phyloP scores from a whole-genome alignment of 2,329 filamentous ascomycete species.

The Rhytidhysteron rufulum region DNA sequence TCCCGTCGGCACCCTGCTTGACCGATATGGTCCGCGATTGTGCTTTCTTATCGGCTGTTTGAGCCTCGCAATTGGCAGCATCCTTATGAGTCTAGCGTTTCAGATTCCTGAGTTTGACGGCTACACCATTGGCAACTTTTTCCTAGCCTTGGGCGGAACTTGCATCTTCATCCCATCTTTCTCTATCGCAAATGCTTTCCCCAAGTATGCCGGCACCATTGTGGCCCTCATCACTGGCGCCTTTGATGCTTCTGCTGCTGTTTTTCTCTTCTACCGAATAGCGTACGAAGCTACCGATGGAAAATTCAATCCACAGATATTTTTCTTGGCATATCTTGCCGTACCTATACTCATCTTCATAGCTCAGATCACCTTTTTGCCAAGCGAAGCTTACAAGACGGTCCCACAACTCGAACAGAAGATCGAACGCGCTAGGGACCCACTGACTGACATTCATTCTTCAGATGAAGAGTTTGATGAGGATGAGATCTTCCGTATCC shows the following conservation, averaged over 20 bases:
- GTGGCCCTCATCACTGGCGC: slow-evolving; percentile 75
- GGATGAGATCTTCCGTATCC: slow-evolving; percentile 44
- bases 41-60: slow-evolving; percentile 29
- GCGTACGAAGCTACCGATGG: slow-evolving; percentile 59
- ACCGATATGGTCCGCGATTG: slow-evolving; percentile 33
- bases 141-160: slow-evolving; percentile 73
- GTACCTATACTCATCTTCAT: slow-evolving; percentile 66
- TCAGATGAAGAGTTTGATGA: slow-evolving; percentile 54
- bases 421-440: slow-evolving; percentile 27
- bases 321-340: slow-evolving; percentile 69
- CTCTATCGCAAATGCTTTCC: slow-evolving; percentile 81
- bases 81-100: slow-evolving; percentile 36
- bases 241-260: slow-evolving; percentile 76
- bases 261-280: slow-evolving; percentile 72
- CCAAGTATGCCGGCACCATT: slow-evolving; percentile 71
- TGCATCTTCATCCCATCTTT: slow-evolving; percentile 82
- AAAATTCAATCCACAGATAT: slow-evolving; percentile 59
- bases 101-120: slow-evolving; percentile 33
- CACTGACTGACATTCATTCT: slow-evolving; percentile 44
- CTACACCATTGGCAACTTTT: slow-evolving; percentile 69
- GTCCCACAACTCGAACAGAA: slow-evolving; percentile 32
- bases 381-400: slow-evolving; percentile 75
- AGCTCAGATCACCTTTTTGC: slow-evolving; percentile 69
- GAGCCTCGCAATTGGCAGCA: slow-evolving; percentile 29
- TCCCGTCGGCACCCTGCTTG: slow-evolving; percentile 32